phyloP scores from a whole-genome alignment of 257 asterid species.

The Fraxinus americana region DNA sequence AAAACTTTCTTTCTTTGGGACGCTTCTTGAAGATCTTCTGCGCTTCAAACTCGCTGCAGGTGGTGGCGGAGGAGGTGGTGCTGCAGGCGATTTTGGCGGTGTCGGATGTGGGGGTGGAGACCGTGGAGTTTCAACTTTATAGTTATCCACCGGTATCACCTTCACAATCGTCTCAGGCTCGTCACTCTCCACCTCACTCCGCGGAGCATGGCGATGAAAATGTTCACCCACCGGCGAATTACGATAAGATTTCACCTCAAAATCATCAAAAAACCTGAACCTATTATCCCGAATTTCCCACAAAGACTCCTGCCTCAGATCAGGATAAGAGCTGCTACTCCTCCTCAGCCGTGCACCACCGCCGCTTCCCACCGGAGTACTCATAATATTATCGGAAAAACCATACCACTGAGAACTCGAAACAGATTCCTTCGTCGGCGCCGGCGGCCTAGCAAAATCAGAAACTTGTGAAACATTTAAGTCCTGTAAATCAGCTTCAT shows the following conservation, averaged over 20 bases:
- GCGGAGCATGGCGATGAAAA: slow-evolving; percentile 28
- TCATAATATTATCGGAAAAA: slow-evolving; percentile 27
- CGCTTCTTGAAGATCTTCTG: slow-evolving; percentile 54
- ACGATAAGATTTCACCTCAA: slow-evolving; percentile 55
- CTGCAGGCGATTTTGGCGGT: slow-evolving; percentile 34
- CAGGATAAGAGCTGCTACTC: slow-evolving; percentile 85
- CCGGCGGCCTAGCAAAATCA: slow-evolving; percentile 1
- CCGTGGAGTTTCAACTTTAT: slow-evolving; percentile 44
- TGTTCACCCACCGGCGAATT: slow-evolving; percentile 30
- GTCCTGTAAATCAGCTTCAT: neutral
- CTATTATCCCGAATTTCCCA: slow-evolving; percentile 53
- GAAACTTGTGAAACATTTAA: slow-evolving; percentile 22
- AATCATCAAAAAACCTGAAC: slow-evolving; percentile 60
- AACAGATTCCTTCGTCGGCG: slow-evolving; percentile 30
- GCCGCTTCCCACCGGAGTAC: neutral
- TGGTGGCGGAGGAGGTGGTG: slow-evolving; percentile 39
- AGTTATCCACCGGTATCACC: slow-evolving; percentile 69
- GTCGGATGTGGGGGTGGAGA: slow-evolving; percentile 26
- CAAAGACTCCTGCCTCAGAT: slow-evolving; percentile 56
- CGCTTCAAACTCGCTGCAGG: slow-evolving; percentile 38
- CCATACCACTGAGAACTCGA: slow-evolving; percentile 42
- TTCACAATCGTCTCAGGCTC: slow-evolving; percentile 31
- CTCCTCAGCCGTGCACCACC: slow-evolving; percentile 56
- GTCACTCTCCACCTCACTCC: slow-evolving; percentile 27
- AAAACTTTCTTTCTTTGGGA: slow-evolving; percentile 39